A percentile compares a stretch with the other conserved stretches of the same genome.
Conservation (phyloP, 1,284 basidiomycete species). For the Cryptococcus deneoformans region DNA sequence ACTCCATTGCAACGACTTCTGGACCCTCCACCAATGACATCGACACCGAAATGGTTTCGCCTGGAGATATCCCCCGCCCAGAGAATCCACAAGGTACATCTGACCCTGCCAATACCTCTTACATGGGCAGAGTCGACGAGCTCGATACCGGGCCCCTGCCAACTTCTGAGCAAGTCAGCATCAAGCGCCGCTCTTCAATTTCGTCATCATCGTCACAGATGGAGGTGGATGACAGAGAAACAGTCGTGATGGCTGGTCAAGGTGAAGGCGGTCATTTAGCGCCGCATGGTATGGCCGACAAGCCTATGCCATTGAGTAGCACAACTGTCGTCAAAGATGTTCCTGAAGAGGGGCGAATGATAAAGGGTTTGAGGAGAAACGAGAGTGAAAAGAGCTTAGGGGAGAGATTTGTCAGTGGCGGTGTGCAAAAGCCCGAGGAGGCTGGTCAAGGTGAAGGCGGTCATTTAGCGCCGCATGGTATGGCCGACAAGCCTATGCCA, state of each 20-base stretch:
- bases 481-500: constrained; percentile 45
- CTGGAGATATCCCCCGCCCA: not conserved
- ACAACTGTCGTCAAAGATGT: constrained; percentile 36
- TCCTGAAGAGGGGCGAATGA: constrained; percentile 17
- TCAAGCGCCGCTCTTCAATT: constrained; percentile 2
- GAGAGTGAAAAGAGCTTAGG: constrained; percentile 14
- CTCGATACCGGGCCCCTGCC: constrained; percentile 47
- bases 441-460: constrained; percentile 41
- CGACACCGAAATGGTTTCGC: constrained; percentile 13
- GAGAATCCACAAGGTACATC: not conserved
- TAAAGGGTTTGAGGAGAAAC: constrained; percentile 34
- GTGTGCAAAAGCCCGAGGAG: constrained; percentile 12
- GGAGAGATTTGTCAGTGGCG: constrained; percentile 25
- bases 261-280: constrained; percentile 45
- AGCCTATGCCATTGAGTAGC: constrained; percentile 41
- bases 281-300: constrained; percentile 47
- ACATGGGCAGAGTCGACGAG: constrained; percentile 49
- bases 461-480: constrained; percentile 46
- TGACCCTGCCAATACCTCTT: constrained; percentile 39
- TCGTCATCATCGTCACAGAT: not conserved
- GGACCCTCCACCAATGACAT: not conserved
- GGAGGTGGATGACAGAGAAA: not conserved
- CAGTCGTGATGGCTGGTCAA: constrained; percentile 19
- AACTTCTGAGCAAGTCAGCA: not conserved
- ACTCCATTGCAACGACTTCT: constrained; percentile 1